Evolutionary conservation across 768 basidiomycete species (phyloP).

Genomic region (Xerocomellus chrysenteron): DNA sequence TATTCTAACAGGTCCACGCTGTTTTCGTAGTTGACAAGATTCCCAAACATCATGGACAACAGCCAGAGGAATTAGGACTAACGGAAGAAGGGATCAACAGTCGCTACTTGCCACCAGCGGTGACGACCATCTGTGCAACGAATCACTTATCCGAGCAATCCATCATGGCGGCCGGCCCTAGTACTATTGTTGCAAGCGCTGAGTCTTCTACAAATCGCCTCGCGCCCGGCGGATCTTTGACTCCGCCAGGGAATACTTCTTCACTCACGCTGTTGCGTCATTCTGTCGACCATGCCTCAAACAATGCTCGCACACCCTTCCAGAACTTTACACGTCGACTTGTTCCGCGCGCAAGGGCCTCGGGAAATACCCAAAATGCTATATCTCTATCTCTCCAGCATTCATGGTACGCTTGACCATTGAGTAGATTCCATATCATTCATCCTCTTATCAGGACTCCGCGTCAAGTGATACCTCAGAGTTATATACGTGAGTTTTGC

Average conservation of each 20-base stretch:
- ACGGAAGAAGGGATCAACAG: conserved; percentile 61
- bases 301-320: not conserved
- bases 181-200: conserved; percentile 46
- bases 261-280: not conserved
- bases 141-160: not conserved
- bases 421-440: not conserved
- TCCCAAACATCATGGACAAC: not conserved
- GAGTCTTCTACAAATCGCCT: not conserved
- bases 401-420: too few relatives aligned
- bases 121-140: not conserved
- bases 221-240: too few relatives aligned
- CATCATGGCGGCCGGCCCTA: too few relatives aligned
- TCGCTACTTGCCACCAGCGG: conserved; percentile 24
- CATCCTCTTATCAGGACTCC: not conserved
- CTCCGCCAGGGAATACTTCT: not conserved
- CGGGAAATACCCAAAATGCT: not conserved
- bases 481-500: not conserved
- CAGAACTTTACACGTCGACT: not conserved
- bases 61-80: not conserved
- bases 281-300: not conserved
- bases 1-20: conserved; percentile 33
- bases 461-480: not conserved
- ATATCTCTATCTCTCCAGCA: too few relatives aligned
- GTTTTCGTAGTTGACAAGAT: conserved; percentile 46
- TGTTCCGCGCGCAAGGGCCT: not conserved